Base-by-base conservation (phyloP, 352 stramenopile genomes). In the Pythium insidiosum region DNA sequence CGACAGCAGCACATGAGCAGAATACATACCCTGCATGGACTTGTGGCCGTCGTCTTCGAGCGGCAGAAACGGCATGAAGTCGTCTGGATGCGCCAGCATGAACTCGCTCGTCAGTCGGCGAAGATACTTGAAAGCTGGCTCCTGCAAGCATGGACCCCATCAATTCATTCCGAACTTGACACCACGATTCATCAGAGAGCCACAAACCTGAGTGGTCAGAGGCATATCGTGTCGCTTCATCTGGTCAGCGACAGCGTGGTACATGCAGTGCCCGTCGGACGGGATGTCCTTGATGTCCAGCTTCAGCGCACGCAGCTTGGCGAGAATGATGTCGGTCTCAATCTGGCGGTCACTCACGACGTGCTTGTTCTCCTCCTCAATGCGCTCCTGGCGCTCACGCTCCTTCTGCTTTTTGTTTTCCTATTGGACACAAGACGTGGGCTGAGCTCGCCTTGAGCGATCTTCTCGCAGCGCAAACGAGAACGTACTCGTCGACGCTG, bases 251-350 rank as follows among this genome's bases (percentile, higher is more conserved):
- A 99, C 81, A 3, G 94, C 90, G 47, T 97, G 87, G 71, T 98
- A 99, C 65, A 99, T 88, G 66, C 96, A 99, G 73, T 99, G 80
- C 4, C 96, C 96, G 61, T 99, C 96, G 1, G 94, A 95, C 29
- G 83, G 73, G 15, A 99, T 96, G 50, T 98, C 94, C 34, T 88
- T 75, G 52, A 99, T 92, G 31, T 53, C 53, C 24, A 93, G 61
- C 2, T 63, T 63, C 23, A 70, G 49, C 34, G 56, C 63, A 22
- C 58, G 33, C 23, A 94, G 63, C 59, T 89, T 81, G 6, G 48
- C 41, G 24, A 65, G 20, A 38, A 94, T 90, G 34, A 76, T 58
- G 20, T 95, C 80, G 4, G 67, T 61, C 53, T 95, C 82, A 22
- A 92, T 68, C 59, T 95, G 71, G 7, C 84, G 73, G 48, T 84